Percentiles rank a stretch among this genome's conserved stretches.
Conservation (phyloP, 768 basidiomycete species). For the Dentipellis sp. region DNA sequence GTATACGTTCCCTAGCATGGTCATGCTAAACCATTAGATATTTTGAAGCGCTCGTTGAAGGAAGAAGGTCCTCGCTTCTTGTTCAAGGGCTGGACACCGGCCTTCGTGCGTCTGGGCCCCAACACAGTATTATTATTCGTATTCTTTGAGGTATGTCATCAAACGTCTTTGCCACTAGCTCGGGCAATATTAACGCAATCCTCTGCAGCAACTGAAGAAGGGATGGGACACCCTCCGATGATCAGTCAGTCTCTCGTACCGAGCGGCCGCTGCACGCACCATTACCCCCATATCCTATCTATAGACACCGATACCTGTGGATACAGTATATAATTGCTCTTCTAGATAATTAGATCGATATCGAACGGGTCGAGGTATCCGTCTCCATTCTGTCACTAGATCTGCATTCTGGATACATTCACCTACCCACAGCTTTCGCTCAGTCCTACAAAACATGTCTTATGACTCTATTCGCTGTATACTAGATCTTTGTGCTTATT, state of each 20-base stretch:
- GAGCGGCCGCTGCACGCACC: too few relatives aligned
- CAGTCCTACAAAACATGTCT: background rate
- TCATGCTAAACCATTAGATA: constrained; percentile 35
- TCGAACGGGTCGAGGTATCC: too few relatives aligned
- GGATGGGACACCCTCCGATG: constrained; percentile 33
- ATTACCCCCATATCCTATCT: too few relatives aligned
- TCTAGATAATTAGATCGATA: background rate
- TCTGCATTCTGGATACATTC: too few relatives aligned
- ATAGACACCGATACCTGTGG: background rate
- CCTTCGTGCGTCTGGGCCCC: constrained; percentile 75
- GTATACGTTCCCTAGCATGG: constrained; percentile 33
- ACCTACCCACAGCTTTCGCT: background rate
- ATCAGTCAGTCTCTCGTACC: background rate
- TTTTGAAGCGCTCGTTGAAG: constrained; percentile 50
- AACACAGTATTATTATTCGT: constrained; percentile 82
- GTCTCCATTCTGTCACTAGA: too few relatives aligned
- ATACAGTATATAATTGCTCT: background rate
- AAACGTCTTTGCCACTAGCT: background rate
- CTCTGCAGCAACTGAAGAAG: constrained; percentile 58
- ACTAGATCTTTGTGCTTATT: background rate
- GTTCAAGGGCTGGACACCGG: constrained; percentile 87
- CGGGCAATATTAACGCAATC: background rate
- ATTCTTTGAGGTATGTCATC: constrained; percentile 61
- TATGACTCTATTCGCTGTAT: background rate
- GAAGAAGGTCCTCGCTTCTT: constrained; percentile 72